These are phyloP conservation scores for Aphanomyces astaci DNA, from an alignment of 352 stramenopile species.

Conservation along the genomic window DNA sequence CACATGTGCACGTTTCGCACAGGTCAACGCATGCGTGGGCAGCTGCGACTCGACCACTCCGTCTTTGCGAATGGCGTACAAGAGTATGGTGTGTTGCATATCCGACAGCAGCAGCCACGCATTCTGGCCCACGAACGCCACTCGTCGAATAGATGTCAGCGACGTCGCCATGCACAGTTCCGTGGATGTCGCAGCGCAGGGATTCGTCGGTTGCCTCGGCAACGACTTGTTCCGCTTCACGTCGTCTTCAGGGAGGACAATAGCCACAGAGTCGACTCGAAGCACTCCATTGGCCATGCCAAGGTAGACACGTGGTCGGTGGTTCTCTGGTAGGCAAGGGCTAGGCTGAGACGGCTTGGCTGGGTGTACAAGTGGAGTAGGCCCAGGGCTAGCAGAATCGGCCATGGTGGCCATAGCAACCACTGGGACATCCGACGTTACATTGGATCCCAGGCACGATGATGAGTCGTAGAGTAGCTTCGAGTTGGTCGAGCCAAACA, in stretches of 20 bases:
- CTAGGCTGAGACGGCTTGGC: background rate
- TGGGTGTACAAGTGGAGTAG: background rate
- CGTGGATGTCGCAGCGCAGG: background rate
- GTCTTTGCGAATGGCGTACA: background rate
- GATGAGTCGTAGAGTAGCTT: background rate
- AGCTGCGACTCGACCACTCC: background rate
- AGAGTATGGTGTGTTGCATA: background rate
- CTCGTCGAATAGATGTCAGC: background rate
- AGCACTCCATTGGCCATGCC: background rate
- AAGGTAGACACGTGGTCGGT: background rate
- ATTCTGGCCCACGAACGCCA: background rate
- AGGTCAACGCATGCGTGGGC: background rate
- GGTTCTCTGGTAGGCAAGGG: background rate
- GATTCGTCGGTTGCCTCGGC: background rate
- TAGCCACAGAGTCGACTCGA: background rate
- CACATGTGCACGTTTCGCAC: background rate
- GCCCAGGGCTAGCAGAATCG: background rate
- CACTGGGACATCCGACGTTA: too few species aligned
- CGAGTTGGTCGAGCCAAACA: background rate
- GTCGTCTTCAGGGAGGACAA: background rate
- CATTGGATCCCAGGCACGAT: background rate
- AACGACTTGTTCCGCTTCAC: background rate
- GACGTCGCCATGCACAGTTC: background rate
- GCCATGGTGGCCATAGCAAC: background rate
- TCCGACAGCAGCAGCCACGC: conserved; percentile 15